These are phyloP conservation scores for Camelina sativa DNA, from an alignment of 345 rosid species.

Conservation along the genomic window DNA sequence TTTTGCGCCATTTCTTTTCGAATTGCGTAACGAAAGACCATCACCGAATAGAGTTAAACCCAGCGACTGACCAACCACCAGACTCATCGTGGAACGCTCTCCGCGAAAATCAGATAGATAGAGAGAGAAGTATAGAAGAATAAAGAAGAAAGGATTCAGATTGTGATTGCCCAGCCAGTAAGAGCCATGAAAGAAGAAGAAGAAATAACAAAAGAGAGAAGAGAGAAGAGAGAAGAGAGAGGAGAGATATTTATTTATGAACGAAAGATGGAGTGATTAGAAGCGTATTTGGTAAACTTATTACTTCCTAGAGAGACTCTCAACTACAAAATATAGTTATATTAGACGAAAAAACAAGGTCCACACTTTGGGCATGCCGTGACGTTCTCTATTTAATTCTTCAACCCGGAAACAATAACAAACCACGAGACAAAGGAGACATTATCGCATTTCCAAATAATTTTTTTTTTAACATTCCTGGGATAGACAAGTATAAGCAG, in stretches of 20 bases:
- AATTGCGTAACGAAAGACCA: slow-evolving; percentile 11
- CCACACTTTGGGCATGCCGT: slow-evolving; percentile 47
- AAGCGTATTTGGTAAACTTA: slow-evolving; percentile 22
- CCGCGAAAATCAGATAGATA: not conserved
- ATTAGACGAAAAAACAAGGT: slow-evolving; percentile 18
- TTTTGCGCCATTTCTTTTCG: slow-evolving; percentile 22
- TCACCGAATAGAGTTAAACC: slow-evolving; percentile 30
- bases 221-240: not conserved
- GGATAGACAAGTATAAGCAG: not conserved
- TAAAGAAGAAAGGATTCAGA: not conserved
- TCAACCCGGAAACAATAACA: not conserved
- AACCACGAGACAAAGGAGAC: not conserved
- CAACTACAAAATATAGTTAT: no score
- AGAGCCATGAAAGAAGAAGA: slow-evolving; percentile 34
- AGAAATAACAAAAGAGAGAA: not conserved
- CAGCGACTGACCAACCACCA: slow-evolving; percentile 38
- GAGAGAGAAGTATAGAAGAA: slow-evolving; percentile 5
- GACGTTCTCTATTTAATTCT: slow-evolving; percentile 30
- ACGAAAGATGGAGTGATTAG: slow-evolving; percentile 13
- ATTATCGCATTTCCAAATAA: not conserved
- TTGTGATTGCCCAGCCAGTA: slow-evolving; percentile 21
- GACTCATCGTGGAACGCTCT: slow-evolving; percentile 36
- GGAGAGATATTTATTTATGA: slow-evolving; percentile 20
- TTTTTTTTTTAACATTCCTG: not conserved
- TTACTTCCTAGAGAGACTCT: no score